Evolutionary conservation across 108 stramenopile genomes (phyloP).

Genomic region (Epithemia pelagica): DNA sequence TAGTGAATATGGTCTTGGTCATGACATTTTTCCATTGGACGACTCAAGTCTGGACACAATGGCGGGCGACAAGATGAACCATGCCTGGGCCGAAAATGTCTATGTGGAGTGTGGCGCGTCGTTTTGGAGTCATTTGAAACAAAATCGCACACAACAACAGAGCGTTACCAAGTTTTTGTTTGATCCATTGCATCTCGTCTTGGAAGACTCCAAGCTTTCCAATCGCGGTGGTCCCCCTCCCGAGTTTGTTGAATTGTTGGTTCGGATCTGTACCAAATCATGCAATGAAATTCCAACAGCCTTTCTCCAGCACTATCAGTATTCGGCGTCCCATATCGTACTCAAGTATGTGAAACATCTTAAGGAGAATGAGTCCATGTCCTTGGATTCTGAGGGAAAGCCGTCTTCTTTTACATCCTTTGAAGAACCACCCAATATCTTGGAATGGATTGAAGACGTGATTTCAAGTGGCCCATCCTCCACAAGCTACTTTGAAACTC

Average conservation of each 20-base stretch:
- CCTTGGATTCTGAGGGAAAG: conserved; percentile 5
- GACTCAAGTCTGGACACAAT: no score
- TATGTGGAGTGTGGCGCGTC: no score
- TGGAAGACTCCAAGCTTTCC: conserved; percentile 63
- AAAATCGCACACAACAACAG: no score
- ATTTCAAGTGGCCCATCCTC: conserved; percentile 4
- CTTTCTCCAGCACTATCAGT: conserved; percentile 14
- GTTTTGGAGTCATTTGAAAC: no score
- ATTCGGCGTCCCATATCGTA: neutral
- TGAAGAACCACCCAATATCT: conserved; percentile 27
- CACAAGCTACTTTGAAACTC: neutral
- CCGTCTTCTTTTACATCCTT: conserved; percentile 7
- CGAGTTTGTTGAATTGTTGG: neutral
- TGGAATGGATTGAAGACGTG: conserved; percentile 32
- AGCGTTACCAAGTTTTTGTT: conserved; percentile 26
- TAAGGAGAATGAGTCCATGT: conserved; percentile 25
- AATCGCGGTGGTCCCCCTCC: neutral
- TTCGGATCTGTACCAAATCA: neutral
- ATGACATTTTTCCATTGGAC: neutral
- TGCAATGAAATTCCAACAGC: neutral
- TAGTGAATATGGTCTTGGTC: neutral
- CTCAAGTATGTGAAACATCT: conserved; percentile 36
- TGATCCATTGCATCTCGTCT: conserved; percentile 62
- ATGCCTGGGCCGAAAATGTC: no score
- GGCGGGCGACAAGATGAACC: neutral